phyloP scores from a whole-genome alignment of 2,329 filamentous ascomycete genomes.

The Ophiostoma triangulosporum region DNA sequence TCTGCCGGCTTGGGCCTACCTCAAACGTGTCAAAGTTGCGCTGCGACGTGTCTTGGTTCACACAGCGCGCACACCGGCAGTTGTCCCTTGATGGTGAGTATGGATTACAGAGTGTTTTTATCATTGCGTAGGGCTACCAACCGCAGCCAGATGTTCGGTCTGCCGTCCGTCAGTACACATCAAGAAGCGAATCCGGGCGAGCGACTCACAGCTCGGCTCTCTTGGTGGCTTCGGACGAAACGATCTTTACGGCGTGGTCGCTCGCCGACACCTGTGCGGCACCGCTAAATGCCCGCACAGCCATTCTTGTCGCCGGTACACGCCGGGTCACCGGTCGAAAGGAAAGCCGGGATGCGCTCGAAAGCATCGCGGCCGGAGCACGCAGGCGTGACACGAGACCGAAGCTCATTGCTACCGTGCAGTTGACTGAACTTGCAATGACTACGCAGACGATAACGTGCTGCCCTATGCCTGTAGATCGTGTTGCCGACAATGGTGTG shows the following conservation, averaged over 20 bases:
- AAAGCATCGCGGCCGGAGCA: background rate
- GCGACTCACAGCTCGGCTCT: constrained; percentile 1
- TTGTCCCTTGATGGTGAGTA: constrained; percentile 43
- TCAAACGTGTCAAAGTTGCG: constrained; percentile 54
- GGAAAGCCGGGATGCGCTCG: background rate
- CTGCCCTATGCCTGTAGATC: no score
- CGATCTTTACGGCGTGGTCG: constrained; percentile 11
- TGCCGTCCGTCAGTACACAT: constrained; percentile 1
- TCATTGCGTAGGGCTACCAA: background rate
- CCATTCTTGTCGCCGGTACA: no score
- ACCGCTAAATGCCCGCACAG: background rate
- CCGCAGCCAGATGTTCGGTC: constrained; percentile 16
- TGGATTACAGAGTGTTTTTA: no score
- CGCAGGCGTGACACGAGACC: background rate
- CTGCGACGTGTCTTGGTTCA: constrained; percentile 59
- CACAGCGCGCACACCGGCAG: constrained; percentile 53
- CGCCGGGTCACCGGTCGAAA: background rate
- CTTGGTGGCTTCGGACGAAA: constrained; percentile 14
- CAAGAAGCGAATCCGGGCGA: no score
- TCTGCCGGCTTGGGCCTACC: no score
- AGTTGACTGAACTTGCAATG: no score
- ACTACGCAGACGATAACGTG: no score
- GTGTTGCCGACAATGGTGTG: no score
- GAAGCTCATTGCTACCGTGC: no score
- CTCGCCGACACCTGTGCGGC: constrained; percentile 7